phyloP scores from a whole-genome alignment of 768 basidiomycete species.

The Tricholomella constricta region DNA sequence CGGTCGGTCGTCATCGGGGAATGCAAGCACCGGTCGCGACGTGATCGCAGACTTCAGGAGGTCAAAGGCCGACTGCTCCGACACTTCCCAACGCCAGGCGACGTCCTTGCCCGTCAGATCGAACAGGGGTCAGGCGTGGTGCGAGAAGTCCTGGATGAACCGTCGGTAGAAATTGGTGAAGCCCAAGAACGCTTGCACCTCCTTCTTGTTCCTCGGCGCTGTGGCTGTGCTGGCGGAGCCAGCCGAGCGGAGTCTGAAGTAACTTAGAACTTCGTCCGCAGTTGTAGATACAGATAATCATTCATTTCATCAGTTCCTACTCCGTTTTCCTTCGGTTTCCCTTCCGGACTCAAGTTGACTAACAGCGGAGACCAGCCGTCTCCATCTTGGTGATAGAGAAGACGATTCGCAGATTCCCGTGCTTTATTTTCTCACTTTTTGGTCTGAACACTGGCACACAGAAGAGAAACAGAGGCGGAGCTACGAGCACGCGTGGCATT shows the following conservation, averaged over 20 bases:
- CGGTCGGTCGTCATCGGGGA: no score
- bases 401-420: neutral
- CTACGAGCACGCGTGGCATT: neutral
- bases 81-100: no score
- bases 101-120: no score
- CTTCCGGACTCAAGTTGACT: neutral
- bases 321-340: neutral
- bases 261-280: neutral
- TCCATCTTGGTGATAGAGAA: constrained; percentile 7
- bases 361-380: neutral
- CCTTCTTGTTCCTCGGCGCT: no score
- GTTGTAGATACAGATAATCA: neutral
- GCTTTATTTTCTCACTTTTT: neutral
- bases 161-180: no score
- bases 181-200: no score
- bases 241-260: neutral
- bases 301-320: neutral
- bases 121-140: no score
- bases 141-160: no score
- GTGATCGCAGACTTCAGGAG: no score
- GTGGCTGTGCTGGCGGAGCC: constrained; percentile 1
- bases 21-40: no score
- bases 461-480: neutral
- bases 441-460: neutral
- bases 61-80: no score